Conservation (phyloP, 1,284 basidiomycete genomes). For the Cutaneotrichosporon mucoides region DNA sequence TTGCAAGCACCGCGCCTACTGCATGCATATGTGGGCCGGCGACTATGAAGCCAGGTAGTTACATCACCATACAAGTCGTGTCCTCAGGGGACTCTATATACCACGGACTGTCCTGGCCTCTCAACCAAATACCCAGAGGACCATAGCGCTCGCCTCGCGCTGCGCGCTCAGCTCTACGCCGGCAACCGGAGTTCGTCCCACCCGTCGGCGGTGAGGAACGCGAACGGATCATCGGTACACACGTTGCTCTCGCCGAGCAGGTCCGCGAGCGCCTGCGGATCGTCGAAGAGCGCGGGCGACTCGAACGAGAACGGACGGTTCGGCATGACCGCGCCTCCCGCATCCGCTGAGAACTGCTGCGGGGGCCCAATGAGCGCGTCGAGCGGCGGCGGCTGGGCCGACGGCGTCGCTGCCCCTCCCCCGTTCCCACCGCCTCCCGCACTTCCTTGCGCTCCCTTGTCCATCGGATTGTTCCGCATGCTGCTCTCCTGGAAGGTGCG, state of each 20-base stretch:
- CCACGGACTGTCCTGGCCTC: too few relatives aligned
- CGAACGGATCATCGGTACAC: conserved; percentile 26
- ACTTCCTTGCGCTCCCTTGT: not conserved
- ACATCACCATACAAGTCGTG: too few relatives aligned
- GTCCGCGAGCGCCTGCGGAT: conserved; percentile 21
- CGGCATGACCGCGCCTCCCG: not conserved
- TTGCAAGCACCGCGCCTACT: too few relatives aligned
- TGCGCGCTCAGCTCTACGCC: not conserved
- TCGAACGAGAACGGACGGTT: conserved; percentile 4
- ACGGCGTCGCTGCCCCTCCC: not conserved
- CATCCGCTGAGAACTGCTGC: not conserved
- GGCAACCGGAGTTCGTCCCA: conserved; percentile 14
- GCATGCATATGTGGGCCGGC: too few relatives aligned
- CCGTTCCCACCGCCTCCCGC: too few relatives aligned
- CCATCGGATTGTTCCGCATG: not conserved
- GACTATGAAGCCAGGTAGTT: too few relatives aligned
- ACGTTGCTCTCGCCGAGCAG: conserved; percentile 23
- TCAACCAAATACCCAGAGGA: too few relatives aligned
- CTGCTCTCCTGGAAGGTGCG: not conserved
- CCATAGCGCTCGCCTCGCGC: too few relatives aligned
- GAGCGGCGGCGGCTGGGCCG: not conserved
- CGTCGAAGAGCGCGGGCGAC: conserved; percentile 16
- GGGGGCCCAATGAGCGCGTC: not conserved
- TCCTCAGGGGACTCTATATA: too few relatives aligned
- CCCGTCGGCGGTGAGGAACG: conserved; percentile 20